Evolutionary conservation across 148 eudicot species (phyloP), one percentile per base, ranked within the genome.

Genomic region (Oxyria digyna): DNA sequence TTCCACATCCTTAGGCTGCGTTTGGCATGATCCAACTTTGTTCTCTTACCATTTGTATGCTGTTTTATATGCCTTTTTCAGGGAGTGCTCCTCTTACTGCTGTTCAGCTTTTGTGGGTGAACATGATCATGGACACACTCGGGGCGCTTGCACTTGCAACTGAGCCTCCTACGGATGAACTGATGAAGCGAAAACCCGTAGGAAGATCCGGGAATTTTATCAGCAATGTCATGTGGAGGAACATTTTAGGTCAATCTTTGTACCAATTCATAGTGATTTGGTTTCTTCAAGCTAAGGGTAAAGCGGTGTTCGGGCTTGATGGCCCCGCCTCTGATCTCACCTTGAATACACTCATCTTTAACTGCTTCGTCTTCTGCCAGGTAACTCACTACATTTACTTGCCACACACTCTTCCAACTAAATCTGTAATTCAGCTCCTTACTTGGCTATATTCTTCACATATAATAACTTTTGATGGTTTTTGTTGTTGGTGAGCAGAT

Each of bases 61-160:
- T n/a, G 12, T 20, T 8, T 50, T 18, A 14, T 21, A 7, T 6
- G 8, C 8, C 21, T 23, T 37, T 74, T 71, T 17, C 79, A 86
- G 91, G 91, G 66, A 75, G 49, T 45, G 83, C 91, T 67, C 91
- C 91, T 13, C 83, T 86, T 18, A 86, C 91, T 70, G 91, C 91
- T 69, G 87, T 86, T 73, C 91, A 86, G 75, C 84, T 86, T 67
- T 70, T 86, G 37, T 86, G 91, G 91, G 91, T 86, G 52, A 84
- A 86, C 85, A 86, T 86, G 87, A 86, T 86, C 69, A 86, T 86
- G 91, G 91, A 86, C 75, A 86, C 91, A 12, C 80, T 86, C 14
- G 91, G 87, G 46, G 91, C 91, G 20, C 87, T 86, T 72, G 87
- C 87, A 29, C 74, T 86, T 24, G 91, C 91, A 33, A 86, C 91